Evolutionary conservation across 2,329 filamentous ascomycete genomes (phyloP).

Genomic region (Penicillium vulpinum): DNA sequence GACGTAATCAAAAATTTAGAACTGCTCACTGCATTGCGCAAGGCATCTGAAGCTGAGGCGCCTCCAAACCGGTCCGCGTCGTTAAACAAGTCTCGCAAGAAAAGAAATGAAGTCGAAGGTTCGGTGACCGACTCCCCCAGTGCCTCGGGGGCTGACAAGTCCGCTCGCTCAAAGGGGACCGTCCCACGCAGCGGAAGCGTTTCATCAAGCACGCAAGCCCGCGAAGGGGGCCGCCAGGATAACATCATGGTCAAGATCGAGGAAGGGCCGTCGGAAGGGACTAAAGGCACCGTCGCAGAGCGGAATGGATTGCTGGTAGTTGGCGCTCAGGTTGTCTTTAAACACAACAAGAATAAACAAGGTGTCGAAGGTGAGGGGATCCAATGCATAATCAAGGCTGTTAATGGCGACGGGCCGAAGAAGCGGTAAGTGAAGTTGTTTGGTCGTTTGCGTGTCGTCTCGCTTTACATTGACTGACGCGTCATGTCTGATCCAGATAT

Average conservation of each 20-base stretch:
- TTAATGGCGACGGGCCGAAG: constrained; percentile 70
- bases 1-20: constrained; percentile 54
- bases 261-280: constrained; percentile 44
- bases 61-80: constrained; percentile 39
- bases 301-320: constrained; percentile 45
- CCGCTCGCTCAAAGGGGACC: constrained; percentile 45
- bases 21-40: constrained; percentile 50
- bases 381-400: constrained; percentile 73
- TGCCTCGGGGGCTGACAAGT: constrained; percentile 46
- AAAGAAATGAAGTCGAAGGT: constrained; percentile 47
- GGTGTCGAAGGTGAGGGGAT: constrained; percentile 61
- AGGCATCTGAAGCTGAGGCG: constrained; percentile 49
- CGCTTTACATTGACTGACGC: constrained; percentile 15
- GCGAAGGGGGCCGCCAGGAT: constrained; percentile 40
- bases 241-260: constrained; percentile 43
- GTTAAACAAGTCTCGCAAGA: constrained; percentile 48
- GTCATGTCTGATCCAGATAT: constrained; percentile 53
- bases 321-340: constrained; percentile 54
- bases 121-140: constrained; percentile 48
- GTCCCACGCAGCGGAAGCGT: constrained; percentile 45
- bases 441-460: neutral
- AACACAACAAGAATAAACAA: constrained; percentile 52
- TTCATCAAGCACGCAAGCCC: constrained; percentile 40
- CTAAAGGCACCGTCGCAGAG: constrained; percentile 47
- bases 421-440: constrained; percentile 54